Evolutionary conservation across 495 filamentous ascomycete genomes (phyloP).

Genomic region (Bathelium albidoporum): DNA sequence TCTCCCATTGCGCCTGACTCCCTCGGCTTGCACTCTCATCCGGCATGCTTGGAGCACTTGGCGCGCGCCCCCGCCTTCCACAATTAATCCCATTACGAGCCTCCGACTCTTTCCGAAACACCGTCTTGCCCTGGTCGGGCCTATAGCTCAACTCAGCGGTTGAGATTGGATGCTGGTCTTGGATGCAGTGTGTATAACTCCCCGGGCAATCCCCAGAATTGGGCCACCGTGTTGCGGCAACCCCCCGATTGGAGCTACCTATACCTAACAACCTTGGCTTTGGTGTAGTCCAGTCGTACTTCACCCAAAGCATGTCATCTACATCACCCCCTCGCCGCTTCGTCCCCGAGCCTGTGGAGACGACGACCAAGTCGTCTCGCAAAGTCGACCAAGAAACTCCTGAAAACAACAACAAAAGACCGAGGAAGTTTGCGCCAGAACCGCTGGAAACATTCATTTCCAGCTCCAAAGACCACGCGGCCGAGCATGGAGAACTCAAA

Average conservation of each 20-base stretch:
- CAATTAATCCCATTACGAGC: slow-evolving; percentile 1
- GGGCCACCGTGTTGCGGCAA: neutral
- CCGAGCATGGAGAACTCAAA: slow-evolving; percentile 28
- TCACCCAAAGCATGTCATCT: neutral
- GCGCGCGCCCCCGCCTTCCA: neutral
- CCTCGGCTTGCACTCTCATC: neutral
- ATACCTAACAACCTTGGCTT: neutral
- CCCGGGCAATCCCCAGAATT: neutral
- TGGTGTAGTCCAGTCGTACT: neutral
- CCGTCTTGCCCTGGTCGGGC: neutral
- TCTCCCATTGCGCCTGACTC: neutral
- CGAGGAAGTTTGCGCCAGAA: slow-evolving; percentile 44
- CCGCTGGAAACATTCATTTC: slow-evolving; percentile 52
- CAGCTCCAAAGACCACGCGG: slow-evolving; percentile 39
- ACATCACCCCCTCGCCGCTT: slow-evolving; percentile 17
- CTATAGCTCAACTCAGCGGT: neutral
- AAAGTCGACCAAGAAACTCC: slow-evolving; percentile 8
- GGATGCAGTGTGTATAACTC: neutral
- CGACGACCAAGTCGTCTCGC: slow-evolving; percentile 23
- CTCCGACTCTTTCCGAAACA: neutral
- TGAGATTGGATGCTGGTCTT: neutral
- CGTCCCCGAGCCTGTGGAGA: slow-evolving; percentile 28
- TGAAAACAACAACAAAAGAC: slow-evolving; percentile 9
- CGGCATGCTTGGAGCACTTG: neutral
- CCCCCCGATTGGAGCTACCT: neutral